Percentiles rank a stretch among this genome's conserved stretches.
phyloP scores from a whole-genome alignment of 2,329 filamentous ascomycete species.

The Fusarium oligoseptatum region DNA sequence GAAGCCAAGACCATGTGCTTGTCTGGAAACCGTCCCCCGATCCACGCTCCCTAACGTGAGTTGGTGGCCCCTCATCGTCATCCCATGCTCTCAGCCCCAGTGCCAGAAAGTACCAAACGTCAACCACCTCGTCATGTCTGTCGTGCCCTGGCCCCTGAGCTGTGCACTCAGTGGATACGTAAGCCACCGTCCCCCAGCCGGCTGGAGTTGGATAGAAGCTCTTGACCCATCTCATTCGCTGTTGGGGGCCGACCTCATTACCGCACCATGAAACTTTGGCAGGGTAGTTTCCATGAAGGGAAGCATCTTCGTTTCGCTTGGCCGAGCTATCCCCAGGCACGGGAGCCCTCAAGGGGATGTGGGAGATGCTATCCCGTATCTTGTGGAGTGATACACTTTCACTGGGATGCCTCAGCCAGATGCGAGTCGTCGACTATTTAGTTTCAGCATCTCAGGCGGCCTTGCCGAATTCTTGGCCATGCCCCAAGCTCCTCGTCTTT shows the following conservation, averaged over 20 bases:
- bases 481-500: constrained; percentile 3
- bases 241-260: constrained; percentile 37
- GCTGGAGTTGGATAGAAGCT: constrained; percentile 24
- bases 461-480: constrained; percentile 22
- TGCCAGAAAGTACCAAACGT: constrained; percentile 20
- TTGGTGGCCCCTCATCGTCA: constrained; percentile 18
- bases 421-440: constrained; percentile 34
- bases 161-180: constrained; percentile 42
- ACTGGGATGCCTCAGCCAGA: constrained; percentile 36
- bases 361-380: constrained; percentile 27
- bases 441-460: constrained; percentile 32
- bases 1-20: constrained; percentile 23
- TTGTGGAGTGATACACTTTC: constrained; percentile 41
- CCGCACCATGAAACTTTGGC: constrained; percentile 35
- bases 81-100: constrained; percentile 6
- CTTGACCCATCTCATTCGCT: constrained; percentile 38
- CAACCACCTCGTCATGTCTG: constrained; percentile 29
- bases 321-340: constrained; percentile 14
- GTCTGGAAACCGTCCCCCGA: constrained; percentile 16
- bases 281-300: constrained; percentile 33
- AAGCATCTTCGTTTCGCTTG: constrained; percentile 24
- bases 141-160: constrained; percentile 28
- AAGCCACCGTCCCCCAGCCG: constrained; percentile 33
- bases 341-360: constrained; percentile 20
- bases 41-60: constrained; percentile 21